Evolutionary conservation across 305 asterid genomes (phyloP).

Genomic region (Solanum aculeatissimum): DNA sequence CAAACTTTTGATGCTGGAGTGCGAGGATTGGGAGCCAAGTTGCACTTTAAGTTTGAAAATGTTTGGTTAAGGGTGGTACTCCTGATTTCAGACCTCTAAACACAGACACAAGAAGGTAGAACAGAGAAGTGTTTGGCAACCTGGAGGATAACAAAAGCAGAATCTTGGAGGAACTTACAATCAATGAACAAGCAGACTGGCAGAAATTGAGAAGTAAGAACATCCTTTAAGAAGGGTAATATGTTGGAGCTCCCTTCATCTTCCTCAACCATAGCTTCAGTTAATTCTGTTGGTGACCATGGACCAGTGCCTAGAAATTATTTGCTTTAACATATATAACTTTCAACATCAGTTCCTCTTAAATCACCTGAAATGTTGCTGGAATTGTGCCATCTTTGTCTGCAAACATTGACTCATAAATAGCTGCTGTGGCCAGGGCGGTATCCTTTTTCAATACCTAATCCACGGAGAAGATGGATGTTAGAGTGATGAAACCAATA

Average conservation of each 20-base stretch:
- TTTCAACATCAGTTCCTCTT: background rate
- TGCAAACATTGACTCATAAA: slow-evolving; percentile 90
- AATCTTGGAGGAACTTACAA: background rate
- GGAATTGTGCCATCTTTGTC: slow-evolving; percentile 93
- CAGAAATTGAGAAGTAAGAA: background rate
- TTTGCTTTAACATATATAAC: background rate
- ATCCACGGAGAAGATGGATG: slow-evolving; percentile 4
- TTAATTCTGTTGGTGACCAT: background rate
- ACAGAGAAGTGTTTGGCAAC: background rate
- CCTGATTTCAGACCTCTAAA: background rate
- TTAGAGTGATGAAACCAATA: background rate
- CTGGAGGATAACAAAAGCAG: background rate
- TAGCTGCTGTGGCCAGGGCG: slow-evolving; percentile 85
- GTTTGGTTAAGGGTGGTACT: background rate
- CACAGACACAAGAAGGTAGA: background rate
- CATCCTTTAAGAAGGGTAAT: background rate
- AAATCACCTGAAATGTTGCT: slow-evolving; percentile 82
- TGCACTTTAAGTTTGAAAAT: background rate
- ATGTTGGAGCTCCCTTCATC: background rate
- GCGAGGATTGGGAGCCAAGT: background rate
- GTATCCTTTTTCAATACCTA: slow-evolving; percentile 86
- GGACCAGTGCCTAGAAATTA: background rate
- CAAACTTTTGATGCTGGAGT: background rate
- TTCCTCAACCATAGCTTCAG: background rate
- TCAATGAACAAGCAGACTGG: background rate